Conservation (phyloP, 441 rosid genomes). For the Adansonia rubrostipa region DNA sequence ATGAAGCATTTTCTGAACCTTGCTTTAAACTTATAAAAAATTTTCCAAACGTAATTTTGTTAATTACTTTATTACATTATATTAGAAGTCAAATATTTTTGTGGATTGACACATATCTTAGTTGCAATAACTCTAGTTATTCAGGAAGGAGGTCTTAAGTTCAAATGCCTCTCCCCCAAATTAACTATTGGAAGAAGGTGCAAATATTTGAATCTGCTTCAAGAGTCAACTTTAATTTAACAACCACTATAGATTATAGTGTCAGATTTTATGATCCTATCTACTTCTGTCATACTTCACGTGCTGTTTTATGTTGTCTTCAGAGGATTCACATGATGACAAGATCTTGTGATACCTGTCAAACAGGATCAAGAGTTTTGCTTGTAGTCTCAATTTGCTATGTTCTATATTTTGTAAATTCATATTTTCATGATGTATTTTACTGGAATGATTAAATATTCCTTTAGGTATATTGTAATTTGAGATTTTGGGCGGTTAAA, state of each 20-base stretch:
- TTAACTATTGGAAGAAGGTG: background rate
- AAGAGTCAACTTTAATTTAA: background rate
- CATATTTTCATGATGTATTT: background rate
- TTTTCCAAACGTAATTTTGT: background rate
- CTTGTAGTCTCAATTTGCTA: background rate
- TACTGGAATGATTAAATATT: background rate
- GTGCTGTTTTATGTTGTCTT: background rate
- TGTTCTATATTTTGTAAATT: background rate
- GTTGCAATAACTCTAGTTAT: background rate
- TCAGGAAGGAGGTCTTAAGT: background rate
- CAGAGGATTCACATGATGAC: background rate
- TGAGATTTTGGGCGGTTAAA: background rate
- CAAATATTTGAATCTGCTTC: background rate
- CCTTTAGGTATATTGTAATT: background rate
- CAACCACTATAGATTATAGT: background rate
- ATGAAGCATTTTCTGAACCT: background rate
- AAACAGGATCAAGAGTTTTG: background rate
- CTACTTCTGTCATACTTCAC: background rate
- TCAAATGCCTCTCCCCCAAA: background rate
- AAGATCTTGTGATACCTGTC: background rate
- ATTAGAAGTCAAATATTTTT: background rate
- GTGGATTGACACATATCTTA: constrained; percentile 2
- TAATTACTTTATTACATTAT: background rate
- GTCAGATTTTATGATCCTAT: background rate
- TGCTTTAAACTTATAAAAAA: background rate